Base-by-base conservation (phyloP, 495 filamentous ascomycete genomes). In the Penicillium alfredii region DNA sequence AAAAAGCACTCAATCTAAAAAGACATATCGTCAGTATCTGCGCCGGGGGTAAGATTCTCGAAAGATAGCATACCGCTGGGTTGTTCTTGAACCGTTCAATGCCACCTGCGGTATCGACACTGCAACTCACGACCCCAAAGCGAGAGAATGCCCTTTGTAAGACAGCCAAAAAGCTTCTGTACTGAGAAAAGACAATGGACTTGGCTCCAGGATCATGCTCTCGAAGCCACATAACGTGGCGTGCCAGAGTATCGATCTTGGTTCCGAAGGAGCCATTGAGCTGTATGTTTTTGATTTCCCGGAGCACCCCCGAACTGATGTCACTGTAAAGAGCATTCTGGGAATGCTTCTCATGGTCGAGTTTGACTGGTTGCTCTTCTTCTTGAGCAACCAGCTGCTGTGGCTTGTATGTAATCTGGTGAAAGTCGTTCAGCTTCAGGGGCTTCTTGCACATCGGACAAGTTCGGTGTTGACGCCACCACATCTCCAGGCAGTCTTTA, bases 111-210 rank as follows among this genome's bases (percentile, higher is more conserved):
- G 56, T 58, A 38, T 82, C 76, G 33, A 94, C 79, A 8, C 72
- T 77, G 6, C 81, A 74, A 39, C 67, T 81, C 2, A 80, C 77
- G 40, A 97, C 93, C 12, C 74, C 73, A 50, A 83, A 81, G 3
- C 73, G 59, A 1, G 54, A 38, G 31, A 96, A 78, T 0, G 86
- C 88, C 14, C 55, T 61, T 23, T 68, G 68, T 2, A 98, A 66
- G 6, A 93, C 73, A 2, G 74, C 63, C n/a, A 98, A 65, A 44
- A 95, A 95, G 27, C 81, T 78, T 35, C 74, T 72, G 59, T 77
- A 93, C 54, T 98, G 90, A 4, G 86, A 89, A 55, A 96, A 98
- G 14, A 96, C 65, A 47, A 98, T 80, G 0, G 86, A 86, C 54
- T 96, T 95, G 7, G 86, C 76, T 0, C 86, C 88, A 1, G 86